These are phyloP conservation scores for Mangifera indica DNA, from an alignment of 345 rosid genomes.

Conservation along the genomic window DNA sequence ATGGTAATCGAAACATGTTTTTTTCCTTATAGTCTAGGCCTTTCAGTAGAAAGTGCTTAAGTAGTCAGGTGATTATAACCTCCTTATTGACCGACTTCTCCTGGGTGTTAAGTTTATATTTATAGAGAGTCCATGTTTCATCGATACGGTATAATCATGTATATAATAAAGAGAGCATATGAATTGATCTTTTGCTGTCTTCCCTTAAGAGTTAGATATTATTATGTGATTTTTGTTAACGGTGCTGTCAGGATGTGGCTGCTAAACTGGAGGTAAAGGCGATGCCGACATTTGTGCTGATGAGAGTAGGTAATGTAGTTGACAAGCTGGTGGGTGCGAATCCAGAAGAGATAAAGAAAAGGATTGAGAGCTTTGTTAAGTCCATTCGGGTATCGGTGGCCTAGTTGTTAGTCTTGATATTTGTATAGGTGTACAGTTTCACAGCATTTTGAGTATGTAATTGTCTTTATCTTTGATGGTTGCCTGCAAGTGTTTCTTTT, in stretches of 20 bases:
- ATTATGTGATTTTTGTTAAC: conserved; percentile 9
- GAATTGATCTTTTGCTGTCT: background rate
- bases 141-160: background rate
- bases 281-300: conserved; percentile 88
- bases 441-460: conserved; percentile 19
- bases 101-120: background rate
- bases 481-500: background rate
- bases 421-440: background rate
- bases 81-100: background rate
- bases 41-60: background rate
- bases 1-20: background rate
- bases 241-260: conserved; percentile 67
- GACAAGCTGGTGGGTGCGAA: conserved; percentile 91
- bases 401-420: conserved; percentile 1
- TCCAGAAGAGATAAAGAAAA: conserved; percentile 83
- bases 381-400: conserved; percentile 40
- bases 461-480: background rate
- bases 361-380: conserved; percentile 64
- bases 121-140: background rate
- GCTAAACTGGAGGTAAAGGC: conserved; percentile 66
- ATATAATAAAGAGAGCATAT: background rate
- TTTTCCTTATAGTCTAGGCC: background rate
- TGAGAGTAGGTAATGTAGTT: conserved; percentile 55
- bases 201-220: background rate
- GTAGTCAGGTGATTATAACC: background rate